Conservation (phyloP, 192 early-diverging fungal species). For the Entomortierella lignicola region DNA sequence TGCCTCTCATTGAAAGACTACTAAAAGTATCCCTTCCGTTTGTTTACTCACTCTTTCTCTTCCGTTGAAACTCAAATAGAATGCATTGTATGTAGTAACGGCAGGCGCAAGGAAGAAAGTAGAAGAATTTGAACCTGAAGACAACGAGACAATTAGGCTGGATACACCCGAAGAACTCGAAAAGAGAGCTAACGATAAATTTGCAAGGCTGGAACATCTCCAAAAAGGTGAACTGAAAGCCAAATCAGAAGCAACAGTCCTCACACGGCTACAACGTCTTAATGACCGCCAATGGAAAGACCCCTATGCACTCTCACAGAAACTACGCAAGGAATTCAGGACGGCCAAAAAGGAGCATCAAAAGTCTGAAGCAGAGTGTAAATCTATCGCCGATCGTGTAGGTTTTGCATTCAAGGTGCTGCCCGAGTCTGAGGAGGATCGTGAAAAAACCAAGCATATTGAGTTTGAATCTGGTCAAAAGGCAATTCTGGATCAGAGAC, state of each 20-base stretch:
- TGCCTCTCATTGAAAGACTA: not conserved
- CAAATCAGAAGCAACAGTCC: slow-evolving; percentile 55
- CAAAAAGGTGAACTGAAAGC: slow-evolving; percentile 63
- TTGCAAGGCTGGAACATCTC: slow-evolving; percentile 68
- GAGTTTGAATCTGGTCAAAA: slow-evolving; percentile 29
- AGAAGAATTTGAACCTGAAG: slow-evolving; percentile 78
- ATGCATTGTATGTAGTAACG: slow-evolving; percentile 72
- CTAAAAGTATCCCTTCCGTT: not conserved
- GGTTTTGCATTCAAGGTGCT: slow-evolving; percentile 32
- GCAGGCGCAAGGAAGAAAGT: slow-evolving; percentile 81
- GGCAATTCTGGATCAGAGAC: slow-evolving; percentile 7
- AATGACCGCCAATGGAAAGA: slow-evolving; percentile 85
- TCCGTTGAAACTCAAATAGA: slow-evolving; percentile 52
- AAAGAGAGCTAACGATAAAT: slow-evolving; percentile 24
- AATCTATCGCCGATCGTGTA: slow-evolving; percentile 38
- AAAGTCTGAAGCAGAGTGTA: slow-evolving; percentile 25
- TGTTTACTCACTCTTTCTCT: not conserved
- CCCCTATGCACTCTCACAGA: slow-evolving; percentile 79
- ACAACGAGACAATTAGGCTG: slow-evolving; percentile 72
- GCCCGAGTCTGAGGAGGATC: slow-evolving; percentile 37
- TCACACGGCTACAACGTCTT: slow-evolving; percentile 70
- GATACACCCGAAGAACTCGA: slow-evolving; percentile 41
- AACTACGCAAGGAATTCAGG: slow-evolving; percentile 77
- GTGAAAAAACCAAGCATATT: slow-evolving; percentile 7
- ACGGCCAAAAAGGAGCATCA: slow-evolving; percentile 28